Evolutionary conservation across 169 alveolate genomes (phyloP), one percentile per base, ranked within the genome.

Genomic region (Neospora caninum): DNA sequence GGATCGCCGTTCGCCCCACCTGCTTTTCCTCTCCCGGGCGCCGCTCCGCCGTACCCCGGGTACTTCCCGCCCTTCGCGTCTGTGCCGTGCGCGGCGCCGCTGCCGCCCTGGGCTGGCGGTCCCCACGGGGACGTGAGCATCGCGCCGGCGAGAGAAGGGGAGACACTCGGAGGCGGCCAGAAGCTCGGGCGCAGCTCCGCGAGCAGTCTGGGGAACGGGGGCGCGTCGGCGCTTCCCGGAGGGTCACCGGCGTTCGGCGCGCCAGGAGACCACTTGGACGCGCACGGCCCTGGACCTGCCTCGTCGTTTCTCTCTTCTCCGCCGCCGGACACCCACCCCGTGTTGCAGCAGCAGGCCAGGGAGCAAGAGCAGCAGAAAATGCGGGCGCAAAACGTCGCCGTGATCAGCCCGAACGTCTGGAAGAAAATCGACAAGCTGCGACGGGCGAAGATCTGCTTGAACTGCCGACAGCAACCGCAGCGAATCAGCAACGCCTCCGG

Each of bases 391-490:
- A 9, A 9, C 39, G 64, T 25, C 88, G 41, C 36, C 16, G 80
- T 42, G 69, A 31, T 82, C 1, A 29, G 89, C 43, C n/a, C 64
- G 67, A 82, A 36, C 38, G 89, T 82, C 36, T 82, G 89, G 89
- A 82, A 42, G 64, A 82, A 82, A 43, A 82, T 82, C 36, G 89
- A 82, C 41, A 82, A 82, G 25, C 80, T 86, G 42, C 92, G 45
- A 42, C 38, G 49, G 2, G 45, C 43, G 10, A 43, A 39, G 80
- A 43, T 86, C 92, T 86, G 92, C 80, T 34, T 86, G 80, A 86
- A 86, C 92, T 86, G 92, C 45, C 41, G 80, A 53, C 80, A 86
- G 80, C 70, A 10, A 53, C 92, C 92, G 4, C 92, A 43, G 53
- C 78, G 92, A 31, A 42, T 53, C 39, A 86, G 92, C 92, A 29